Percentiles rank a stretch among this genome's conserved stretches.
phyloP scores from a whole-genome alignment of 1,284 basidiomycete genomes.

The Puccinia hordei region DNA sequence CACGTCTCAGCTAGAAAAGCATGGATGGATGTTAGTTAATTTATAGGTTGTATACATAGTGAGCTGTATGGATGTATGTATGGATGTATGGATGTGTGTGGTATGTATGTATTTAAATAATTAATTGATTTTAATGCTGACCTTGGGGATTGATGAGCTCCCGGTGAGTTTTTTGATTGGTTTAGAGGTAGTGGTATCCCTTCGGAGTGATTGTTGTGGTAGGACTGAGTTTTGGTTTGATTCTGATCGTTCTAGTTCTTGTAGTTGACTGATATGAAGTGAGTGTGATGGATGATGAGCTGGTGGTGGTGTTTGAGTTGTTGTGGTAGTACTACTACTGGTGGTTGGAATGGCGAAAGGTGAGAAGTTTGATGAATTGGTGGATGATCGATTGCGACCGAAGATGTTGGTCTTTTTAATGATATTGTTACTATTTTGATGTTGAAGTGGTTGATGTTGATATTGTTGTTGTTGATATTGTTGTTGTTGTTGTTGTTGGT shows the following conservation, averaged over 20 bases:
- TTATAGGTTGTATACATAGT: background rate
- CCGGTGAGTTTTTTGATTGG: background rate
- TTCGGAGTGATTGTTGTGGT: background rate
- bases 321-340: background rate
- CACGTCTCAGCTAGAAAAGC: constrained; percentile 18
- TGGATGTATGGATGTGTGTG: background rate
- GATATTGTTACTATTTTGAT: background rate
- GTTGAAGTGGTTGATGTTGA: constrained; percentile 3
- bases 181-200: background rate
- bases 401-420: background rate
- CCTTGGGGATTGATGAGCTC: constrained; percentile 8
- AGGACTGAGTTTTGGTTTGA: background rate
- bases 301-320: too few species aligned
- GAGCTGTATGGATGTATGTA: background rate
- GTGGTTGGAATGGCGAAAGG: background rate
- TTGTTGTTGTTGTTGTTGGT: background rate
- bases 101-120: background rate
- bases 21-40: background rate
- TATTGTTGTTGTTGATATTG: background rate
- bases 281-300: too few species aligned
- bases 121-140: background rate
- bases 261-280: background rate
- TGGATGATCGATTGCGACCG: background rate
- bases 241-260: too few species aligned
- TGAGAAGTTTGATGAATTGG: constrained; percentile 1